Base-by-base conservation (phyloP, 2,329 filamentous ascomycete genomes). In the Coniochaeta sp. region DNA sequence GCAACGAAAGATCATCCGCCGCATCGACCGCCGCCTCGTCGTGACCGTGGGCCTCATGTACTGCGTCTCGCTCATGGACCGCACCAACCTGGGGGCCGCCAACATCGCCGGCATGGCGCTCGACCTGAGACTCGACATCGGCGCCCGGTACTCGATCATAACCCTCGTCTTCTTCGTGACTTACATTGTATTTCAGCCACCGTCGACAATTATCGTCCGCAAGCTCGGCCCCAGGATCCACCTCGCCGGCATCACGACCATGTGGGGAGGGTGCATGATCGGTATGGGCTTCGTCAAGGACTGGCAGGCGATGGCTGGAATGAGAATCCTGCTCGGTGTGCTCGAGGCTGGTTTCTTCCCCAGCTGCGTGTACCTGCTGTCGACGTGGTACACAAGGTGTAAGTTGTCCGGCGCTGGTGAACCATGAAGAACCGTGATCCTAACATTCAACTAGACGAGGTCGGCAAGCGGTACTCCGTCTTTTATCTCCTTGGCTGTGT, bases 51-150 rank as follows among this genome's bases (percentile, higher is more conserved):
- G 84, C 18, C 63, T 77, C 57, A 78, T 90, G 70, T 91, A 91
- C 67, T 89, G 86, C 63, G 75, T 89, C 59, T 86, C 80, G 57
- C 70, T 92, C 53, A 88, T 92, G 82, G 89, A 94, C 63, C 76
- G 89, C 28, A 89, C 86, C 2, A 92, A 92, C 66, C 69, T 91
- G 63, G 81, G 81, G n/a, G 74, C 81, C 20, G 87, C 87, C 35
- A 81, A 81, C 45, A 85, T 92, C 63, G 87, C 89, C 18, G 88
- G 79, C 50, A 79, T 82, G 76, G 60, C 63, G 14, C 56, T 55
- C 1, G 79, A 82, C 47, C 65, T 82, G 24, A 46, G 61, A 3
- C 65, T 82, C 1, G 42, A 38, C 5, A 63, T 70, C 1, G 72
- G 70, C 6, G 70, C 72, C 50, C 69, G 73, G 61, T 77, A 76